These are phyloP conservation scores for Calonectria hawksworthii DNA, from an alignment of 2,329 filamentous ascomycete genomes.

Conservation along the genomic window DNA sequence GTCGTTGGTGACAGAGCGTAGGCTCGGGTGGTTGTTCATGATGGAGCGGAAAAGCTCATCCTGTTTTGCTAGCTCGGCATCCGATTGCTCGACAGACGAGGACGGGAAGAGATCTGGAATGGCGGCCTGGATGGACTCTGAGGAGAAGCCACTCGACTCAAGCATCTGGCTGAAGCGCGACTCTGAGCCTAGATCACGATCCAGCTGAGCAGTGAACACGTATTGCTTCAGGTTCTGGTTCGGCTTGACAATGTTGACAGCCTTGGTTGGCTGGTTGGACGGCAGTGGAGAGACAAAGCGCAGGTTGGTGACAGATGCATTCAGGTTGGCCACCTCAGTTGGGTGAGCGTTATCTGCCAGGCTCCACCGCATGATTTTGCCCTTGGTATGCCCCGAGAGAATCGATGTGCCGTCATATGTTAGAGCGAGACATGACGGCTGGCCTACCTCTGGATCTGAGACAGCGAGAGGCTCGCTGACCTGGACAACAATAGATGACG, in stretches of 20 bases:
- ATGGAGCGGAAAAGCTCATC: constrained; percentile 61
- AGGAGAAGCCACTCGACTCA: constrained; percentile 61
- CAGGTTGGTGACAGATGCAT: constrained; percentile 87
- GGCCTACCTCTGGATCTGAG: constrained; percentile 73
- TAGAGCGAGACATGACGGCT: constrained; percentile 76
- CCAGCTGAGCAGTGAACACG: constrained; percentile 75
- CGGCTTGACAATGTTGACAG: constrained; percentile 83
- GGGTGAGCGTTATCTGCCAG: constrained; percentile 78
- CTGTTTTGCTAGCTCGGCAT: constrained; percentile 50
- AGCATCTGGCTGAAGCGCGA: constrained; percentile 63
- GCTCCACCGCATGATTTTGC: constrained; percentile 86
- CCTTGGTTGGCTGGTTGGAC: constrained; percentile 59
- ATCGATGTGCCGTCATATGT: constrained; percentile 87
- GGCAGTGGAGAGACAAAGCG: constrained; percentile 76
- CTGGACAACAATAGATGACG: constrained; percentile 71
- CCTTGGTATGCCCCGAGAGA: constrained; percentile 84
- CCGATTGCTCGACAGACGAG: constrained; percentile 38
- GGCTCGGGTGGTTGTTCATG: constrained; percentile 57
- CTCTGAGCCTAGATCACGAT: constrained; percentile 54
- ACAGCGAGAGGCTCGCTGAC: constrained; percentile 67
- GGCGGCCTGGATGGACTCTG: constrained; percentile 63
- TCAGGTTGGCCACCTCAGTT: constrained; percentile 78
- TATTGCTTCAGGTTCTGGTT: constrained; percentile 76
- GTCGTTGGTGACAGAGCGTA: constrained; percentile 30
- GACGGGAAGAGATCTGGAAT: constrained; percentile 58